Evolutionary conservation across 768 basidiomycete species (phyloP).

Genomic region (Agaricus sinodeliciosus): DNA sequence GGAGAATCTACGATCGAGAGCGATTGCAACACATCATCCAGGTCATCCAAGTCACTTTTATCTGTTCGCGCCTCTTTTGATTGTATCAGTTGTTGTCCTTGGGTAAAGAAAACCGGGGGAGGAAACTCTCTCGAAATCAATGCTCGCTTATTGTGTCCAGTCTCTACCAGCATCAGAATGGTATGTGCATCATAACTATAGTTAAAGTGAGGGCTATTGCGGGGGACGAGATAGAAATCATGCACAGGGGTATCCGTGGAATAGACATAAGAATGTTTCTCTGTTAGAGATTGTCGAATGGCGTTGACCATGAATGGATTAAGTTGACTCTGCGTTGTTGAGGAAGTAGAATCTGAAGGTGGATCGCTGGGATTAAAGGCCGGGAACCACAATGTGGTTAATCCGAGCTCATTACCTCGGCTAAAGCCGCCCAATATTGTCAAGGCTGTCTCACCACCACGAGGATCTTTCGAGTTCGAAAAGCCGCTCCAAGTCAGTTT

Average conservation of each 20-base stretch:
- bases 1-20: not conserved
- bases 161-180: slow-evolving; percentile 56
- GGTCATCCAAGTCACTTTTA: not conserved
- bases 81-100: not conserved
- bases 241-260: slow-evolving; percentile 53
- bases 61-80: not conserved
- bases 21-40: not conserved
- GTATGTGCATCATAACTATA: slow-evolving; percentile 62
- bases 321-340: slow-evolving; percentile 27
- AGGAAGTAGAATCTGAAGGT: slow-evolving; percentile 16
- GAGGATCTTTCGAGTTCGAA: slow-evolving; percentile 54
- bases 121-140: slow-evolving; percentile 69
- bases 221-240: slow-evolving; percentile 76
- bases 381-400: slow-evolving; percentile 67
- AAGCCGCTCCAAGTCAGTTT: slow-evolving; percentile 83
- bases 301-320: slow-evolving; percentile 50
- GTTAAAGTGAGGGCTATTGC: slow-evolving; percentile 60
- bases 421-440: slow-evolving; percentile 73
- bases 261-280: slow-evolving; percentile 49
- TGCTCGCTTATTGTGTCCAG: slow-evolving; percentile 38
- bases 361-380: slow-evolving; percentile 50
- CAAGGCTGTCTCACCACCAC: slow-evolving; percentile 68
- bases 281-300: slow-evolving; percentile 53
- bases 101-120: slow-evolving; percentile 40
- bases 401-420: slow-evolving; percentile 45